These are phyloP conservation scores for Diutina scorzettiae DNA, from an alignment of 1,139 yeast genomes.

Conservation along the genomic window DNA sequence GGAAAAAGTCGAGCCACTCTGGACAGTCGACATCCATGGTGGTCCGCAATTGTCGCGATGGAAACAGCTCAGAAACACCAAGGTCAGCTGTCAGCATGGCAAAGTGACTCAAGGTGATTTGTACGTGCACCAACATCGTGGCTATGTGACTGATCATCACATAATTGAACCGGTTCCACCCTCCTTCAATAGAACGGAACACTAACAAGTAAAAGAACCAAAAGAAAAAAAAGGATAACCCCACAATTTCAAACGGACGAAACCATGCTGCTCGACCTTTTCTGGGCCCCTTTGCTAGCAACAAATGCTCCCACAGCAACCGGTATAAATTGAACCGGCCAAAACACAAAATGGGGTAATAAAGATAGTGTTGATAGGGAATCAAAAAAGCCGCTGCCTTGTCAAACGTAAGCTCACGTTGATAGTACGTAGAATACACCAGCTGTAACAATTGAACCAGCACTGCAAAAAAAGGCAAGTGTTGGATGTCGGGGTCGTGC, in stretches of 20 bases:
- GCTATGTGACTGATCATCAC: conserved; percentile 66
- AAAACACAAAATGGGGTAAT: conserved; percentile 69
- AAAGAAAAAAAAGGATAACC: conserved; percentile 54
- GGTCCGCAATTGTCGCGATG: conserved; percentile 72
- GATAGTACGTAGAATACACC: conserved; percentile 73
- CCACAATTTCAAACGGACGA: conserved; percentile 63
- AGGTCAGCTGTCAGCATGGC: conserved; percentile 88
- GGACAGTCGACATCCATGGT: conserved; percentile 97
- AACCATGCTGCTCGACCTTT: conserved; percentile 81
- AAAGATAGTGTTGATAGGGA: conserved; percentile 55
- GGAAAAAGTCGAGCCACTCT: conserved; percentile 80
- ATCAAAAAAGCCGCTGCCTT: conserved; percentile 44
- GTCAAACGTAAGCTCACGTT: conserved; percentile 55
- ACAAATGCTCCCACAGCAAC: conserved; percentile 65
- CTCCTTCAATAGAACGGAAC: conserved; percentile 37
- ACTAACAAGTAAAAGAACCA: conserved; percentile 71
- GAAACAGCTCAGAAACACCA: conserved; percentile 74
- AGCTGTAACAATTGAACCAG: conserved; percentile 55
- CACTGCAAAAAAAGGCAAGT: conserved; percentile 82
- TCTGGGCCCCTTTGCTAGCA: conserved; percentile 66
- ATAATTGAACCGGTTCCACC: conserved; percentile 40
- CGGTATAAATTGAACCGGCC: conserved; percentile 81
- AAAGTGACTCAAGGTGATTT: conserved; percentile 80
- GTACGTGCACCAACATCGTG: conserved; percentile 87
- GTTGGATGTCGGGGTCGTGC: conserved; percentile 92